Evolutionary conservation across 805 yeast genomes (phyloP).

Genomic region (Ogataea ganodermae): DNA sequence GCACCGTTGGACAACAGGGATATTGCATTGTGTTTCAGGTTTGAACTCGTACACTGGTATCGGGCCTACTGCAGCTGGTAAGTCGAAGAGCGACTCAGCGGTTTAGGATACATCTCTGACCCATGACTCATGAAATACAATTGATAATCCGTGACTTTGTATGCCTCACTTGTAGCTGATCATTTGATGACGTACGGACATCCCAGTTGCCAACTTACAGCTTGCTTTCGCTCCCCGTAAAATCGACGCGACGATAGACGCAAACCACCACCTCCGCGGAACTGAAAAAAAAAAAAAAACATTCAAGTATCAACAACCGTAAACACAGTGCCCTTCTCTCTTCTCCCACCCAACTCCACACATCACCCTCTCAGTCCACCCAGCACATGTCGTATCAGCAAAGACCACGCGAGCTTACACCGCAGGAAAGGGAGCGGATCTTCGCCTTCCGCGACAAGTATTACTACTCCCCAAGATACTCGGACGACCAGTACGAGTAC

Average conservation of each 20-base stretch:
- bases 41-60: too few species aligned
- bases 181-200: too few species aligned
- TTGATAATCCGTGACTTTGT: too few species aligned
- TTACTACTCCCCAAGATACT: slow-evolving; percentile 90
- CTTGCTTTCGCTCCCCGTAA: too few species aligned
- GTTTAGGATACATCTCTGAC: too few species aligned
- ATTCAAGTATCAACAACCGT: background rate
- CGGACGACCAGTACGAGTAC: slow-evolving; percentile 90
- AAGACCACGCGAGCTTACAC: slow-evolving; percentile 73
- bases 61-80: too few species aligned
- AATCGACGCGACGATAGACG: background rate
- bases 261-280: background rate
- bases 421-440: slow-evolving; percentile 80
- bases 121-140: too few species aligned
- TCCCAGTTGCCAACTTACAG: too few species aligned
- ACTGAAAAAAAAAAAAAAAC: background rate
- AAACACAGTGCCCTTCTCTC: background rate
- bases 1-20: too few species aligned
- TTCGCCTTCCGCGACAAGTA: slow-evolving; percentile 91
- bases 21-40: too few species aligned
- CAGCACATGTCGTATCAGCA: slow-evolving; percentile 36
- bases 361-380: slow-evolving; percentile 6
- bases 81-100: too few species aligned
- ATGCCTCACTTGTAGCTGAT: too few species aligned
- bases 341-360: background rate